phyloP scores from a whole-genome alignment of 495 filamentous ascomycete species.

The Penicillium flavigenum region DNA sequence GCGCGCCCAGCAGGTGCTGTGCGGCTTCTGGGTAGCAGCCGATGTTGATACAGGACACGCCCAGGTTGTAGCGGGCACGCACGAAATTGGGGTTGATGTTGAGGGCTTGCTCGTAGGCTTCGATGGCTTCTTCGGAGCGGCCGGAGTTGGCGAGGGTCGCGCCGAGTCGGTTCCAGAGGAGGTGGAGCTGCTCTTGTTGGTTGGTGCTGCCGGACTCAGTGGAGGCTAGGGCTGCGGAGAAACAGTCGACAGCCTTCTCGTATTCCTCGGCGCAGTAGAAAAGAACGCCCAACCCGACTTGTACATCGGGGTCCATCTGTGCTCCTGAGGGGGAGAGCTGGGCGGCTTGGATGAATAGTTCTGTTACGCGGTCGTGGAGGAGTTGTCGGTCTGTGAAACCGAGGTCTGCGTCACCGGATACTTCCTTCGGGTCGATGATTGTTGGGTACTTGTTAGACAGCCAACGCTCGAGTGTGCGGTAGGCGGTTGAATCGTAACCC shows the following conservation, averaged over 20 bases:
- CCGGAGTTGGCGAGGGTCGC: conserved; percentile 95
- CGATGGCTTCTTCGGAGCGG: conserved; percentile 90
- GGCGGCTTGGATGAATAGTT: conserved; percentile 87
- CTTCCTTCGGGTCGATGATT: conserved; percentile 64
- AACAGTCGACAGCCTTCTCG: conserved; percentile 98
- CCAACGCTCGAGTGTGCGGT: conserved; percentile 96
- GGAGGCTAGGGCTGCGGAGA: conserved; percentile 80
- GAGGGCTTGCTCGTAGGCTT: conserved; percentile 90
- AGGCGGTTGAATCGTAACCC: conserved; percentile 94
- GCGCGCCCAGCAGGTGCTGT: conserved; percentile 86
- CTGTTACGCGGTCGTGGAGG: conserved; percentile 85
- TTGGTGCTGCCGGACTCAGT: conserved; percentile 77
- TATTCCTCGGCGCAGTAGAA: conserved; percentile 98
- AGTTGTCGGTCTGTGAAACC: conserved; percentile 90
- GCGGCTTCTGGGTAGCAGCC: conserved; percentile 91
- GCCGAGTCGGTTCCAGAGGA: conserved; percentile 97
- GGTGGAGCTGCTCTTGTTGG: conserved; percentile 73
- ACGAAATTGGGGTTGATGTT: conserved; percentile 92
- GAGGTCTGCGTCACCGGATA: conserved; percentile 69
- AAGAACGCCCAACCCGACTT: conserved; percentile 93
- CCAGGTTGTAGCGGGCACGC: conserved; percentile 92
- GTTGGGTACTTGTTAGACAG: conserved; percentile 86
- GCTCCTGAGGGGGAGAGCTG: conserved; percentile 83
- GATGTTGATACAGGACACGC: conserved; percentile 96
- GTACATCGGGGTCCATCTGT: conserved; percentile 96